phyloP scores from a whole-genome alignment of 805 yeast genomes.

The Diddensiella transvaalensis region DNA sequence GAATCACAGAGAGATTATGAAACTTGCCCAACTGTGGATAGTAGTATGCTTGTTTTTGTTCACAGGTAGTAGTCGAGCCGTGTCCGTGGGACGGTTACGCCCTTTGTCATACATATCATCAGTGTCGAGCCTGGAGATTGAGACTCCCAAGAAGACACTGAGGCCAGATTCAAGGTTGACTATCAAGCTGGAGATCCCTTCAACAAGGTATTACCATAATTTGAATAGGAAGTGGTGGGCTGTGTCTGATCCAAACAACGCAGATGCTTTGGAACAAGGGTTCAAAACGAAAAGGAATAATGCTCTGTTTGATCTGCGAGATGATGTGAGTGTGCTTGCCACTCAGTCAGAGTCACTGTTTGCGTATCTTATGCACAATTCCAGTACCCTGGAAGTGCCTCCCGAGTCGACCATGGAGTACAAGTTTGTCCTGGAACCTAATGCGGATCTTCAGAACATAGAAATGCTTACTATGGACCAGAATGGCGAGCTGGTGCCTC shows the following conservation, averaged over 20 bases:
- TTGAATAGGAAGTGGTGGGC: constrained; percentile 30
- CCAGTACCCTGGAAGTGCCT: constrained; percentile 25
- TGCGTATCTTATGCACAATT: constrained; percentile 24
- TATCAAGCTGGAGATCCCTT: constrained; percentile 22
- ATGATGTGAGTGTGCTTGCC: background rate
- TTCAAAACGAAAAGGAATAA: background rate
- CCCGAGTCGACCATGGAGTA: constrained; percentile 15
- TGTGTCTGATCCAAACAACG: constrained; percentile 26
- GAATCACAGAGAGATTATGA: too few species aligned
- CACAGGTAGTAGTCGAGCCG: background rate
- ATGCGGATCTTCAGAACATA: constrained; percentile 11
- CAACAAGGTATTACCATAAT: constrained; percentile 22
- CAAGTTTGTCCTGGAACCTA: constrained; percentile 24
- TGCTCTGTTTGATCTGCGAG: background rate
- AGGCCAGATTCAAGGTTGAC: constrained; percentile 7
- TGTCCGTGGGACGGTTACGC: constrained; percentile 10
- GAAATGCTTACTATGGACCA: constrained; percentile 17
- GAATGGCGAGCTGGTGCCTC: constrained; percentile 15
- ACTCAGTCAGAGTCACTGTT: constrained; percentile 22
- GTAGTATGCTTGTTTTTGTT: too few species aligned
- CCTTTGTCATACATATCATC: constrained; percentile 16
- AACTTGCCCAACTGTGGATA: too few species aligned
- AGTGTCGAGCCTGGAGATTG: constrained; percentile 9
- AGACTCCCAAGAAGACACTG: constrained; percentile 7
- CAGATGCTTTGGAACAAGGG: constrained; percentile 1